phyloP scores from a whole-genome alignment of 23 red algal species.

The Gracilaria vermiculophylla region DNA sequence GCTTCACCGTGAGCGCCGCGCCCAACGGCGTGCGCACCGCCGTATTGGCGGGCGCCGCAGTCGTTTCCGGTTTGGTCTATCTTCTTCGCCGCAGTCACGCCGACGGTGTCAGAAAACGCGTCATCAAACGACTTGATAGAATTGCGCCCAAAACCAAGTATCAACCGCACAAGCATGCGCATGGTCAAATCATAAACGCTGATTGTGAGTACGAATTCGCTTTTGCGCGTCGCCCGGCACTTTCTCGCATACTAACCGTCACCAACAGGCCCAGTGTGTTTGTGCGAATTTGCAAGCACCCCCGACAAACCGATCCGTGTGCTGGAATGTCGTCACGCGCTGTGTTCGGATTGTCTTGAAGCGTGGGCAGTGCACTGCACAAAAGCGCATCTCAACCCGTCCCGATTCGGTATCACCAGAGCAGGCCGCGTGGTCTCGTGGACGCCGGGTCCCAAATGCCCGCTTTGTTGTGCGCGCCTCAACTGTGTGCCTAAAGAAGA shows the following conservation, averaged over 20 bases:
- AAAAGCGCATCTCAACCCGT: slow-evolving; percentile 66
- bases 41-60: slow-evolving; percentile 26
- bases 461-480: slow-evolving; percentile 59
- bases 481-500: slow-evolving; percentile 57
- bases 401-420: slow-evolving; percentile 64
- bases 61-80: slow-evolving; percentile 30
- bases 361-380: slow-evolving; percentile 70
- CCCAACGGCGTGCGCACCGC: slow-evolving; percentile 34
- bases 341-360: slow-evolving; percentile 62
- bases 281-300: slow-evolving; percentile 45
- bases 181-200: slow-evolving; percentile 38
- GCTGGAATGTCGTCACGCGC: slow-evolving; percentile 55
- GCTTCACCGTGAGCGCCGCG: slow-evolving; percentile 25
- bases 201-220: slow-evolving; percentile 29
- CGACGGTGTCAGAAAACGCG: slow-evolving; percentile 46
- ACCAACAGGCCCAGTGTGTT: slow-evolving; percentile 55
- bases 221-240: background rate
- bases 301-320: slow-evolving; percentile 43
- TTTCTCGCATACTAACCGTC: background rate
- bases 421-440: slow-evolving; percentile 57
- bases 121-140: slow-evolving; percentile 32
- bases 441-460: slow-evolving; percentile 55
- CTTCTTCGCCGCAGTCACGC: slow-evolving; percentile 22
- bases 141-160: slow-evolving; percentile 35
- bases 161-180: background rate